Conservation (phyloP, 768 basidiomycete species). For the Paxillus rubicundulus region DNA sequence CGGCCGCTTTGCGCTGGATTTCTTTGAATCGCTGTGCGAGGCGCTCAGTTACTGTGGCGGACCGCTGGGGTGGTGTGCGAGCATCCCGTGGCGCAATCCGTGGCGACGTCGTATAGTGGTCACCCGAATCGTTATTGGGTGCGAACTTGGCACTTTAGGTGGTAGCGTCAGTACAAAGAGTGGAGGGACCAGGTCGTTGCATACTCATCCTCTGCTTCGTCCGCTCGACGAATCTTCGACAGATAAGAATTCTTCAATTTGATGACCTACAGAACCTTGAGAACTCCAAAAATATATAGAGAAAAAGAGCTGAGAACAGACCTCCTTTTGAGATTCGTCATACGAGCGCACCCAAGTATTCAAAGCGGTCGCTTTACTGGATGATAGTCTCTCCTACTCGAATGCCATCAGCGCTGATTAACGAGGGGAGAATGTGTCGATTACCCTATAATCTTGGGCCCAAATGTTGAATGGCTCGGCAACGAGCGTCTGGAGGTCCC, state of each 20-base stretch:
- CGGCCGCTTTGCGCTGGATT: conserved; percentile 57
- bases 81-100: conserved; percentile 55
- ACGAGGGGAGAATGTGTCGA: conserved; percentile 1
- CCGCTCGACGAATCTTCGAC: conserved; percentile 75
- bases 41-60: conserved; percentile 82
- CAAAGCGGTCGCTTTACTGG: conserved; percentile 55
- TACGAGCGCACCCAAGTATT: conserved; percentile 70
- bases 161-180: conserved; percentile 6
- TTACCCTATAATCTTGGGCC: conserved; percentile 72
- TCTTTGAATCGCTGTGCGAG: conserved; percentile 81
- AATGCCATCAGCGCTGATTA: conserved; percentile 14
- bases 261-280: conserved; percentile 35
- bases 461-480: conserved; percentile 79
- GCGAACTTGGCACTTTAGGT: conserved; percentile 78
- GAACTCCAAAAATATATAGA: not conserved
- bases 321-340: conserved; percentile 64
- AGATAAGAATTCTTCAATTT: conserved; percentile 79
- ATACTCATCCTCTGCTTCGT: conserved; percentile 93
- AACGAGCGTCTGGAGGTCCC: conserved; percentile 73
- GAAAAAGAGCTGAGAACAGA: conserved; percentile 27
- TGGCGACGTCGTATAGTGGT: conserved; percentile 84
- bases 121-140: conserved; percentile 58
- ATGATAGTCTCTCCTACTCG: conserved; percentile 56
- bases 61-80: conserved; percentile 59
- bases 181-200: conserved; percentile 28